Evolutionary conservation across 75 land plant species (phyloP), one percentile per base, ranked within the genome.

Genomic region (Cupressus sempervirens): DNA sequence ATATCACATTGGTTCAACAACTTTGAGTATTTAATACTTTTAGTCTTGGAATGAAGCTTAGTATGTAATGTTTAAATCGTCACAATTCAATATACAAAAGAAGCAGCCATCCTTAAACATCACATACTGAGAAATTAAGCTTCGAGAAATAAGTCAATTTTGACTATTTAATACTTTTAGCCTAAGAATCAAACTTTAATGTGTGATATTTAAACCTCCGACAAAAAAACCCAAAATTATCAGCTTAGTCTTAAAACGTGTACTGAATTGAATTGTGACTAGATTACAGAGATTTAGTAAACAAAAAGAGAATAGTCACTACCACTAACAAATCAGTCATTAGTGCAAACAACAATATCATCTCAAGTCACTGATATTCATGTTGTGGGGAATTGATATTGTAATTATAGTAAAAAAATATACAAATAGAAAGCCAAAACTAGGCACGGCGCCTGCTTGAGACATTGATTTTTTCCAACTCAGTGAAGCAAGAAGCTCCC

Each of bases 321-420:
- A 79, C 81, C 20, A 43, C 50, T 43, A 26, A 20, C 45, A 41
- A 2, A 3, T 7, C 23, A 38, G 4, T 45, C 50, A 43, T 3
- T 79, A 79, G 50, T 38, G 26, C 50, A 79, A 26, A 20, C 45
- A 77, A 18, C 81, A 77, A 7, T 18, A 7, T 43, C 80, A 23
- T 79, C 46, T 79, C n/a, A 43, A 36, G 13, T 8, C 9, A 43
- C 23, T n/a, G 48, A 23, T 10, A 79, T 62, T 62, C 67, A 79
- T 79, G 29, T 11, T 79, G 29, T 45, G 13, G 29, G 48, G 11
- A 45, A 26, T 41, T 43, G 48, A 41, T 79, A 41, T 26, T 79
- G 29, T 45, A 79, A 79, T 79, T 79, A 79, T 30, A 79, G 11
- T 46, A 40, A 79, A 79, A 45, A n/a, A 79, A 79, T 79, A 79